phyloP scores from a whole-genome alignment of 495 filamentous ascomycete species.

The Hyaloscypha hepaticicola region DNA sequence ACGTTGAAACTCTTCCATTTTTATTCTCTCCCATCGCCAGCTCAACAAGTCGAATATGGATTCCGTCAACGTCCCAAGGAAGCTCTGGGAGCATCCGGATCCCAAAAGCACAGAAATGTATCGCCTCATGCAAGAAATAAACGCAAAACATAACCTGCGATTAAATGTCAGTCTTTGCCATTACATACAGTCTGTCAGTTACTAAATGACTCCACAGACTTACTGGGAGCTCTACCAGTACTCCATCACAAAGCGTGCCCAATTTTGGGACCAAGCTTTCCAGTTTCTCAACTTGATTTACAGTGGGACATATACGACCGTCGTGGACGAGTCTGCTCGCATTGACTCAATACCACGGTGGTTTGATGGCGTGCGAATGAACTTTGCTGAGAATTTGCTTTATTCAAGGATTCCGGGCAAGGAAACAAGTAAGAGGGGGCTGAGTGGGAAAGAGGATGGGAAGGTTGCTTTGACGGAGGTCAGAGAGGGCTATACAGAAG shows the following conservation, averaged over 20 bases:
- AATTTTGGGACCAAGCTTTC: constrained; percentile 68
- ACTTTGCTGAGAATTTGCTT: constrained; percentile 65
- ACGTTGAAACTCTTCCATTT: neutral
- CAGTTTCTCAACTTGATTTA: constrained; percentile 58
- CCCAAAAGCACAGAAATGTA: constrained; percentile 53
- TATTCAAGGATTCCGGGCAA: constrained; percentile 42
- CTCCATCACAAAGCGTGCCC: constrained; percentile 57
- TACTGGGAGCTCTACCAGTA: constrained; percentile 65
- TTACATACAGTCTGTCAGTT: constrained; percentile 2
- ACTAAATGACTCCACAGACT: constrained; percentile 38
- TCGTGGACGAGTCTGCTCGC: constrained; percentile 65
- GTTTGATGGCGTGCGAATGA: constrained; percentile 64
- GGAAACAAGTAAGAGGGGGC: constrained; percentile 38
- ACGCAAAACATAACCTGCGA: constrained; percentile 40
- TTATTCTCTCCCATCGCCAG: no score
- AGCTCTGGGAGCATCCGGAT: constrained; percentile 58
- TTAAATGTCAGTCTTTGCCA: constrained; percentile 40
- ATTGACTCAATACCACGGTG: constrained; percentile 69
- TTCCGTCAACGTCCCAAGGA: constrained; percentile 39
- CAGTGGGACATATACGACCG: constrained; percentile 53
- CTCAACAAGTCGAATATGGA: constrained; percentile 17
- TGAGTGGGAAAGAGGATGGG: constrained; percentile 61
- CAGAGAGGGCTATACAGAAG: constrained; percentile 62
- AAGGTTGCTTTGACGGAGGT: constrained; percentile 71
- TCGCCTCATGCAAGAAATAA: constrained; percentile 49